These are phyloP conservation scores for Entomortierella lignicola DNA, from an alignment of 192 early-diverging fungal genomes.

Conservation along the genomic window DNA sequence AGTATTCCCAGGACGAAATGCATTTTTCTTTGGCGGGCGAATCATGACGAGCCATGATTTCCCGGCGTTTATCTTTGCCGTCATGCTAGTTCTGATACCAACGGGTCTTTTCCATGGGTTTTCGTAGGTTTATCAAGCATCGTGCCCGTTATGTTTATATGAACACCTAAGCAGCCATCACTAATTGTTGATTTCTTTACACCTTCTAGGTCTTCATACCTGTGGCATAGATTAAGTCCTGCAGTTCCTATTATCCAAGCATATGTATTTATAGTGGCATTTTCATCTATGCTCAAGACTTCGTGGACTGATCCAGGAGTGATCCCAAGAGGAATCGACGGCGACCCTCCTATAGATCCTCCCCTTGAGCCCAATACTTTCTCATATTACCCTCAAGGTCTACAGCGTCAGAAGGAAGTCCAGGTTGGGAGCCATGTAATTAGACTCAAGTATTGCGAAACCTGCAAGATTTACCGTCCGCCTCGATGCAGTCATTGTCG, in stretches of 20 bases:
- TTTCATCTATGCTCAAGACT: constrained; percentile 77
- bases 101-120: constrained; percentile 70
- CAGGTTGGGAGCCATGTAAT: constrained; percentile 70
- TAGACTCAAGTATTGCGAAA: constrained; percentile 89
- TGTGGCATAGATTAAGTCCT: constrained; percentile 70
- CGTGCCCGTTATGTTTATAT: neutral
- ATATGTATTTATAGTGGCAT: constrained; percentile 70
- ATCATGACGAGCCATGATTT: constrained; percentile 73
- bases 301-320: constrained; percentile 83
- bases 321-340: constrained; percentile 77
- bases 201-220: constrained; percentile 67
- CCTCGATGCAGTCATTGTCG: constrained; percentile 90
- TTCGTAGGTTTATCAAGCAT: constrained; percentile 45
- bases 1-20: constrained; percentile 64
- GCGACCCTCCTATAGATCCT: constrained; percentile 63
- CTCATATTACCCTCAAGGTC: constrained; percentile 48
- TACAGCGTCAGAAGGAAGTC: constrained; percentile 65
- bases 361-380: constrained; percentile 55
- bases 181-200: no score
- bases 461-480: constrained; percentile 89
- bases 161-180: no score
- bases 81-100: constrained; percentile 68
- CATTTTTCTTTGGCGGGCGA: constrained; percentile 73
- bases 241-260: constrained; percentile 74
- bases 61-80: constrained; percentile 69